phyloP scores from a whole-genome alignment of 2,329 filamentous ascomycete genomes.

The Venturia effusa region DNA sequence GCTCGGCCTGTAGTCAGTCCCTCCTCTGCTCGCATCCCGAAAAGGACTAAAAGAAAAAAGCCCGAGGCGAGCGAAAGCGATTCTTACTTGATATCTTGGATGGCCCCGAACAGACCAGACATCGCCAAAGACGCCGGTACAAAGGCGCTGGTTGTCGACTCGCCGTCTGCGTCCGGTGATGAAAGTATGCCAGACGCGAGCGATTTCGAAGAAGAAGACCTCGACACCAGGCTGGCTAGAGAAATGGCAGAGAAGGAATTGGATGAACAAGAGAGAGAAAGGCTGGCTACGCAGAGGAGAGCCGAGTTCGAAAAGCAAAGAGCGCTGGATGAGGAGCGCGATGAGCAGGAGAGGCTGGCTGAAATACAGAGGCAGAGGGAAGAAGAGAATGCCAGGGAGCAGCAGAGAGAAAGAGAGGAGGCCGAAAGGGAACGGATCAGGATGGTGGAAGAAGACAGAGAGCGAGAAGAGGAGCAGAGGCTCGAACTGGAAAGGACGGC shows the following conservation, averaged over 20 bases:
- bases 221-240: slow-evolving; percentile 6
- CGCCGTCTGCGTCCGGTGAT: background rate
- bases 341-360: background rate
- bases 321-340: background rate
- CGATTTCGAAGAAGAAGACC: slow-evolving; percentile 8
- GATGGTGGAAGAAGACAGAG: background rate
- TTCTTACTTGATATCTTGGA: background rate
- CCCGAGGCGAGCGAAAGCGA: slow-evolving; percentile 1
- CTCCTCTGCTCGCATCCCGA: background rate
- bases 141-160: background rate
- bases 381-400: background rate
- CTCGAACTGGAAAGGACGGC: background rate
- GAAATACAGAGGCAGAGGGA: background rate
- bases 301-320: background rate
- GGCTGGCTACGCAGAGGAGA: background rate
- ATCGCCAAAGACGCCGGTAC: background rate
- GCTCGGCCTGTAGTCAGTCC: background rate
- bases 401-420: background rate
- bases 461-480: background rate
- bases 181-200: slow-evolving; percentile 3
- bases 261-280: background rate
- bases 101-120: slow-evolving; percentile 4
- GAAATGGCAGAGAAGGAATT: slow-evolving; percentile 8
- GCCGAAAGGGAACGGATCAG: background rate
- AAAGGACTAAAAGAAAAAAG: slow-evolving; percentile 7